Evolutionary conservation across 768 basidiomycete genomes (phyloP).

Genomic region (Russula sp.): DNA sequence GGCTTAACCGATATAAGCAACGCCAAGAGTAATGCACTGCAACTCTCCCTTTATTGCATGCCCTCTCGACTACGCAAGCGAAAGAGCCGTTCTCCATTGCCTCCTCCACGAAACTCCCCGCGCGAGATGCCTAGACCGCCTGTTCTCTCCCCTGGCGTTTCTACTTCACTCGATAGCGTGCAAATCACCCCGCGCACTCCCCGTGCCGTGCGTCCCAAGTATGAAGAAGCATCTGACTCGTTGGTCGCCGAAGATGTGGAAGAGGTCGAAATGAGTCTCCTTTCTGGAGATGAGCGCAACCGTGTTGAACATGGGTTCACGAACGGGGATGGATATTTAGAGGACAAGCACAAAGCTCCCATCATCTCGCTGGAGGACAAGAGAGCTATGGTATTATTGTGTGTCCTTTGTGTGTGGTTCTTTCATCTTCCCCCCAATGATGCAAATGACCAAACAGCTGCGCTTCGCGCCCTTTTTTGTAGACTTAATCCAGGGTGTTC

Average conservation of each 20-base stretch:
- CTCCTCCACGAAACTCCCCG: background rate
- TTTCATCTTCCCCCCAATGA: background rate
- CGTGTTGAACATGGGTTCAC: constrained; percentile 28
- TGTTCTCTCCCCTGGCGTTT: background rate
- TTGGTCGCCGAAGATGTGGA: constrained; percentile 19
- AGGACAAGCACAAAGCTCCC: constrained; percentile 11
- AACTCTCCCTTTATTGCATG: background rate
- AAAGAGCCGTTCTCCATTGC: constrained; percentile 5
- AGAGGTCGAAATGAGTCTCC: constrained; percentile 32
- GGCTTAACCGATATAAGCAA: too few species aligned
- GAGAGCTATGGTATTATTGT: constrained; percentile 45
- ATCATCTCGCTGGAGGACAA: constrained; percentile 39
- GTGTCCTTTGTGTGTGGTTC: constrained; percentile 45
- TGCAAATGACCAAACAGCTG: background rate
- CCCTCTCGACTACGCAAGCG: constrained; percentile 9
- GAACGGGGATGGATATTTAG: constrained; percentile 12
- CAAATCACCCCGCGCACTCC: constrained; percentile 28
- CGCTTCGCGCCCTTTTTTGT: background rate
- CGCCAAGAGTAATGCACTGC: too few species aligned
- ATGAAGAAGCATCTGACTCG: background rate
- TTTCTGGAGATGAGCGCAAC: constrained; percentile 24
- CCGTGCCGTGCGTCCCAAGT: background rate
- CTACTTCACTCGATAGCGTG: constrained; percentile 17
- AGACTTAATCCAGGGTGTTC: constrained; percentile 75
- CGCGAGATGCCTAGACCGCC: constrained; percentile 4